Conservation (phyloP, 805 yeast genomes). For the Saccharomycopsis lassenensis region DNA sequence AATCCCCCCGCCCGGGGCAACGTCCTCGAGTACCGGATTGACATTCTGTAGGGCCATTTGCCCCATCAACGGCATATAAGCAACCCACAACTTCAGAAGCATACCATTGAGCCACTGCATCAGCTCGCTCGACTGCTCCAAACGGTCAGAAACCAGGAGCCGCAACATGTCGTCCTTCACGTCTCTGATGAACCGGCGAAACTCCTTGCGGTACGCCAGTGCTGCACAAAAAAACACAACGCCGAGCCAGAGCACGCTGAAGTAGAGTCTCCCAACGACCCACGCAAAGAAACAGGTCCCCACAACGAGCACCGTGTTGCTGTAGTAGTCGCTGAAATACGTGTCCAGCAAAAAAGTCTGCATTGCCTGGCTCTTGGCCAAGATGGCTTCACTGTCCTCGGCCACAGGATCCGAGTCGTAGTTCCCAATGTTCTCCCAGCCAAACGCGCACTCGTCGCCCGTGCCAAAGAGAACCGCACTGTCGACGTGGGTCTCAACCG, state of each 20-base stretch:
- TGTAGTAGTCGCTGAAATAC: constrained; percentile 61
- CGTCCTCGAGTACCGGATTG: constrained; percentile 55
- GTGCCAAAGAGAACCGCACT: constrained; percentile 15
- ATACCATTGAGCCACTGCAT: constrained; percentile 76
- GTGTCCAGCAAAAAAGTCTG: constrained; percentile 56
- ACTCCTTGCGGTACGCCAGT: constrained; percentile 61
- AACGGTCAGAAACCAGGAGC: constrained; percentile 46
- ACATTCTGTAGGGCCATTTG: constrained; percentile 63
- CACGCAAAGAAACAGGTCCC: constrained; percentile 70
- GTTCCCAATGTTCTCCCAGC: constrained; percentile 3
- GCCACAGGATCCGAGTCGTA: too few species aligned
- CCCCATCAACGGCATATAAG: constrained; percentile 77
- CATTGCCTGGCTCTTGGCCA: constrained; percentile 28
- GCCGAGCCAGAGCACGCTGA: constrained; percentile 51
- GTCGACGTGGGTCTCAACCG: constrained; percentile 12
- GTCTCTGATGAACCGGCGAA: constrained; percentile 64
- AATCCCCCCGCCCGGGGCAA: constrained; percentile 77
- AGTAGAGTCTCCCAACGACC: constrained; percentile 50
- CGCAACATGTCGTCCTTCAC: constrained; percentile 69
- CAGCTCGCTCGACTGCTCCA: constrained; percentile 56
- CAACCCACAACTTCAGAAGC: constrained; percentile 74
- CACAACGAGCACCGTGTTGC: constrained; percentile 50
- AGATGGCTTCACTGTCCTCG: constrained; percentile 17
- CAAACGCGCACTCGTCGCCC: constrained; percentile 14
- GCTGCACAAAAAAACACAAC: constrained; percentile 50